phyloP scores from a whole-genome alignment of 345 rosid genomes.

The Raphanus raphanistrum region DNA sequence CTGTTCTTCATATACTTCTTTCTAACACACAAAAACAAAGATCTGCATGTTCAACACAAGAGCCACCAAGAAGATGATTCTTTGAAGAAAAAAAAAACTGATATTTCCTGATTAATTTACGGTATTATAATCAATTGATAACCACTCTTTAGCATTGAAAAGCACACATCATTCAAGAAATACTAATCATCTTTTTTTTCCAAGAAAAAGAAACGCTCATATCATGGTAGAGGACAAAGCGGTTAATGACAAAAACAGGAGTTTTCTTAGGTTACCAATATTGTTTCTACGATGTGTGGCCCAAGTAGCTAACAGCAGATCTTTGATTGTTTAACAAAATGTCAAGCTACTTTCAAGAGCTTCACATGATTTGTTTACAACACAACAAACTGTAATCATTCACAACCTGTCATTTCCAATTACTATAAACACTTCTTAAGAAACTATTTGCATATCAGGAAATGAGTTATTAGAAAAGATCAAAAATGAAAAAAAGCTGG shows the following conservation, averaged over 20 bases:
- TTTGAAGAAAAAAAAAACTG: background rate
- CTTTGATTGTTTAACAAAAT: slow-evolving; percentile 32
- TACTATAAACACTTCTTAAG: slow-evolving; percentile 35
- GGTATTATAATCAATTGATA: background rate
- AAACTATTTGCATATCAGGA: slow-evolving; percentile 34
- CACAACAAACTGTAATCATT: slow-evolving; percentile 35
- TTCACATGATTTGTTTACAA: slow-evolving; percentile 38
- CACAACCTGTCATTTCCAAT: slow-evolving; percentile 31
- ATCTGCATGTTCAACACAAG: slow-evolving; percentile 25
- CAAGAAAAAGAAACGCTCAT: slow-evolving; percentile 7
- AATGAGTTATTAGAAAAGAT: slow-evolving; percentile 25
- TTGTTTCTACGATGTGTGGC: slow-evolving; percentile 36
- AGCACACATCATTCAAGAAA: slow-evolving; percentile 2
- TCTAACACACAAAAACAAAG: slow-evolving; percentile 18
- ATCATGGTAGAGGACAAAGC: slow-evolving; percentile 30
- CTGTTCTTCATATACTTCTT: slow-evolving; percentile 29
- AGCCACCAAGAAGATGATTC: slow-evolving; percentile 23
- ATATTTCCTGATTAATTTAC: slow-evolving; percentile 3
- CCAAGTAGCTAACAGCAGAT: slow-evolving; percentile 36
- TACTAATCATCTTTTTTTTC: slow-evolving; percentile 12
- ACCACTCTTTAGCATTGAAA: slow-evolving; percentile 18
- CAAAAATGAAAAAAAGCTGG: slow-evolving; percentile 14
- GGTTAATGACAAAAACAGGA: slow-evolving; percentile 35
- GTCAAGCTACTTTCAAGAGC: slow-evolving; percentile 27
- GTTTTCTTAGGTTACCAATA: slow-evolving; percentile 38